Evolutionary conservation across 2,329 filamentous ascomycete genomes (phyloP), one percentile per base, ranked within the genome.

Genomic region (Cladophialophora bantiana): DNA sequence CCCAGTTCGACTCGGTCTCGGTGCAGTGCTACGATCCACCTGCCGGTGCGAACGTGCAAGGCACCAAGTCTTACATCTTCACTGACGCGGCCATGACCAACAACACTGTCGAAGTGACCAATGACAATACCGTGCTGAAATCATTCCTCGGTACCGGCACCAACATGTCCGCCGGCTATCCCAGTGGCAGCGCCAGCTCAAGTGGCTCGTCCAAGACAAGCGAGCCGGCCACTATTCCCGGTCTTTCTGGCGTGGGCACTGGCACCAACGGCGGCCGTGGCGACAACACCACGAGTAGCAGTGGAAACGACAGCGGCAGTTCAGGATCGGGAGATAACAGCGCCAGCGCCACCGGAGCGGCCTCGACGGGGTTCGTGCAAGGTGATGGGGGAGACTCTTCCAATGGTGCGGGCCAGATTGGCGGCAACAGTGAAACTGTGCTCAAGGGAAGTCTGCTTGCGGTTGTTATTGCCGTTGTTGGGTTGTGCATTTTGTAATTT

Each of bases 21-120:
- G 88, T 98, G 40, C 82, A 93, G 72, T 99, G 95, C 88, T 98
- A 91, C 83, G 85, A 94, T 72, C 88, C 92, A 3, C 95, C 94
- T 35, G 84, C 86, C 26, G 90, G 88, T 78, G 87, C 84, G 62
- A 86, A 87, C 70, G 85, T 83, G 72, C 78, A 80, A 57, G 88
- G 88, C 68, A 78, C 77, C 72, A 84, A 84, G 70, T 89, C 89
- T 31, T 99, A 98, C 84, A 86, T 88, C 71, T 97, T 91, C 83
- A 89, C 85, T 68, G 82, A 87, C 74, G 74, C 77, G 26, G 78
- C 79, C 0, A 91, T 85, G 64, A 90, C 90, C 65, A 94, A 97
- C 81, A 82, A 90, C 78, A 91, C 92, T 0, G 86, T 98, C 65
- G 81, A 88, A 60, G 89, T 96, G 75, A 89, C 90, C 71, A 82